Conservation (phyloP, 139 green algal genomes). For the Chlorella vulgaris region DNA sequence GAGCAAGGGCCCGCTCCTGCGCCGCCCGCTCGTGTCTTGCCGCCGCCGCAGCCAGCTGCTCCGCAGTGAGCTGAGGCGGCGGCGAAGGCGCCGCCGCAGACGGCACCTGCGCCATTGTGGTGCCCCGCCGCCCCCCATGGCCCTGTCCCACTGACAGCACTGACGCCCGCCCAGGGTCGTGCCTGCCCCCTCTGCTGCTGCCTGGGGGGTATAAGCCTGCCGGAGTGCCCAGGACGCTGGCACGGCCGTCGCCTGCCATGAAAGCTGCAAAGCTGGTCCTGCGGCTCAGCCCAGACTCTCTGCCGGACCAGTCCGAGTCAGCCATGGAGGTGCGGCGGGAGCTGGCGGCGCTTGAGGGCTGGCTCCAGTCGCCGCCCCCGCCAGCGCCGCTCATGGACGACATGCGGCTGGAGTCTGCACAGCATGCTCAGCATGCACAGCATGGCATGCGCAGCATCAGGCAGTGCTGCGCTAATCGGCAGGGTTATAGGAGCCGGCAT, state of each 20-base stretch:
- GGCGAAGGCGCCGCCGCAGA: neutral
- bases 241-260: neutral
- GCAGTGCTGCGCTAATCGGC: no score
- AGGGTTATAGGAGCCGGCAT: no score
- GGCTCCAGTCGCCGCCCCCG: neutral
- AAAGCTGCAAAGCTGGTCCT: conserved; percentile 6
- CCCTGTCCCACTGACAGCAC: neutral
- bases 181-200: neutral
- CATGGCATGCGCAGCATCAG: no score
- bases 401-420: neutral
- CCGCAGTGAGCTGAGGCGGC: neutral
- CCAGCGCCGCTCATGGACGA: neutral
- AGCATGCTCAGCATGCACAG: no score
- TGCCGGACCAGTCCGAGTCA: neutral
- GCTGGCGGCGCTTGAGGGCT: neutral
- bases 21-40: conserved; percentile 5
- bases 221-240: conserved; percentile 11
- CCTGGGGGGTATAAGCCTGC: neutral
- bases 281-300: neutral
- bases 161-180: neutral
- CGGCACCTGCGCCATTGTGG: no score
- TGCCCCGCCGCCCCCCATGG: neutral
- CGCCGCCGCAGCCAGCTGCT: conserved; percentile 3
- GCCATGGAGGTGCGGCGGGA: conserved; percentile 18
- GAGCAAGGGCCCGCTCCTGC: conserved; percentile 19